These are phyloP conservation scores for Penicillium canescens DNA, from an alignment of 495 filamentous ascomycete species.

Conservation along the genomic window DNA sequence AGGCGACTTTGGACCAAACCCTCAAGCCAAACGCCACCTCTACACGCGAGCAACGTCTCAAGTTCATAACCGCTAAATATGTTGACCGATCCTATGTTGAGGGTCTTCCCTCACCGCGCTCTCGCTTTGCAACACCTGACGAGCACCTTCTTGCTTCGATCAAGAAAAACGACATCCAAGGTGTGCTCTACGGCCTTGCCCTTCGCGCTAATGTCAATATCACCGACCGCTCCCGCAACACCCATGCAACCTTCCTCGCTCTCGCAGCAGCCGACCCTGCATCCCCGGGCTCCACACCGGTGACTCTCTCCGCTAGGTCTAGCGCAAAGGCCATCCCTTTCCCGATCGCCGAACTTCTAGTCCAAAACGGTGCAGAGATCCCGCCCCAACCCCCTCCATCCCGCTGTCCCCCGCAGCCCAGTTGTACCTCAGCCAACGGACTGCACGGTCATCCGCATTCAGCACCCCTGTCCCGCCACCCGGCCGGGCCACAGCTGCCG, in stretches of 20 bases:
- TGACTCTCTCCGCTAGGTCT: constrained; percentile 35
- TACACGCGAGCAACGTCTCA: constrained; percentile 83
- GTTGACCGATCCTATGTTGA: constrained; percentile 80
- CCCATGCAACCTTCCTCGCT: constrained; percentile 85
- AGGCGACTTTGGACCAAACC: constrained; percentile 73
- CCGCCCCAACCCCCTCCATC: constrained; percentile 69
- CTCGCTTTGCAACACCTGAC: constrained; percentile 76
- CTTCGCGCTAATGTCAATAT: constrained; percentile 86
- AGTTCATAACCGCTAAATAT: constrained; percentile 95
- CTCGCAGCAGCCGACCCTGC: constrained; percentile 94
- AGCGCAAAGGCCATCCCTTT: constrained; percentile 57
- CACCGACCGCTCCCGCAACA: constrained; percentile 81
- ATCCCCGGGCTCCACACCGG: constrained; percentile 55
- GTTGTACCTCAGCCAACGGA: constrained; percentile 83
- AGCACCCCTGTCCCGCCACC: constrained; percentile 16
- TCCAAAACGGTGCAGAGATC: constrained; percentile 93
- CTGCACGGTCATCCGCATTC: constrained; percentile 41
- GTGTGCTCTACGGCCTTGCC: constrained; percentile 87
- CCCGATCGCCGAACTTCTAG: constrained; percentile 85
- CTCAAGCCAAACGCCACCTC: constrained; percentile 73
- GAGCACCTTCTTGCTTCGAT: constrained; percentile 91
- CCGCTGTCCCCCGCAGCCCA: constrained; percentile 74
- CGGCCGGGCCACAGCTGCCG: constrained; percentile 27
- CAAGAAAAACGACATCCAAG: constrained; percentile 90
- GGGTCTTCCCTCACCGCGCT: constrained; percentile 71